Evolutionary conservation across 495 filamentous ascomycete species (phyloP), one percentile per base, ranked within the genome.

Genomic region (Aspergillus steynii): DNA sequence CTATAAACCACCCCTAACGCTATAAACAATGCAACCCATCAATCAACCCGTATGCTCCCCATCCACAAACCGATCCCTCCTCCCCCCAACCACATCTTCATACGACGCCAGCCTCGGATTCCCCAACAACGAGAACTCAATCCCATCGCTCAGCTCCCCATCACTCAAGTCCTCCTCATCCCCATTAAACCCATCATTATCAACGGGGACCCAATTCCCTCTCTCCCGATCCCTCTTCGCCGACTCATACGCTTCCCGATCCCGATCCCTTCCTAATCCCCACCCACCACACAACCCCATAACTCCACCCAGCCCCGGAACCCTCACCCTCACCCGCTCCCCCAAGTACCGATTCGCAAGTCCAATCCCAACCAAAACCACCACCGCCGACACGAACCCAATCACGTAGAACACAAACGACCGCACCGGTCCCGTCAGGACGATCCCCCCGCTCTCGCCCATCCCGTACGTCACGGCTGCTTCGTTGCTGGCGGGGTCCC

Each of bases 111-210:
- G n/a, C 29, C 42, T 46, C 56, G 5, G 32, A 28, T 53, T n/a
- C 53, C 55, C 46, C 29, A 65, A 56, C 26, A 65, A 49, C 31
- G 55, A 47, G 49, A 61, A 56, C 54, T 61, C 59, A 42, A 59
- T 50, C 29, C 45, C 63, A 37, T 59, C 63, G 29, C 34, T 45
- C 48, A 45, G 29, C 26, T 61, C 59, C n/a, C 28, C 59, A 31
- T 65, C 62, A 50, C 62, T 57, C 57, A 53, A 47, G 34, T 56
- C 62, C 37, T 56, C 62, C 49, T 53, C 57, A 37, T 53, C 61
- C 28, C 51, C 52, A 52, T 47, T 48, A 29, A 58, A 58, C 26
- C 50, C 45, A 28, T 47, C 37, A 5, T 32, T 32, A 20, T 50
- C 45, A 28, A 62, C n/a, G 4, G 37, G 55, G 28, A 31, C 9